A percentile compares a stretch with the other conserved stretches of the same genome.
These are phyloP conservation scores for Cladosporium austrohemisphaericum DNA, from an alignment of 2,329 filamentous ascomycete species.

Conservation along the genomic window DNA sequence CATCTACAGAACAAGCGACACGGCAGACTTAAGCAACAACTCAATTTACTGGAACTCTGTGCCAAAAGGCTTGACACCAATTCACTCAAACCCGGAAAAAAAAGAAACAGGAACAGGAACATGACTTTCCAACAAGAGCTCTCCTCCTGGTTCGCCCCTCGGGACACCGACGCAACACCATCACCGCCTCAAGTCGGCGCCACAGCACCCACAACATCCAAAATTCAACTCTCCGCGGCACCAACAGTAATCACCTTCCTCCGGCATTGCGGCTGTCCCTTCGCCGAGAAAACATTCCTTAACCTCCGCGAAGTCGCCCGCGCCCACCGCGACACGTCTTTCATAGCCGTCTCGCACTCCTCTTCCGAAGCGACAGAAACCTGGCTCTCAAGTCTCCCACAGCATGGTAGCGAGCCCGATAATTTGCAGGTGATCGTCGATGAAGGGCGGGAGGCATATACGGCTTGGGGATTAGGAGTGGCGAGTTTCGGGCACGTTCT, in stretches of 20 bases:
- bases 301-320: slow-evolving; percentile 51
- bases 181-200: slow-evolving; percentile 46
- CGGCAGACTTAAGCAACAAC: not conserved
- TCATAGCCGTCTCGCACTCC: slow-evolving; percentile 62
- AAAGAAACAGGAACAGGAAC: not conserved
- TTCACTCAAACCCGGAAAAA: not conserved
- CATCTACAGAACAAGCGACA: not conserved
- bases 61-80: too few relatives aligned
- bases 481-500: slow-evolving; percentile 61
- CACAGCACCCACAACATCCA: slow-evolving; percentile 53
- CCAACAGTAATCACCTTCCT: slow-evolving; percentile 65
- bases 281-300: slow-evolving; percentile 51
- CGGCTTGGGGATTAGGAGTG: slow-evolving; percentile 62
- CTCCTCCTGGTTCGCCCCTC: slow-evolving; percentile 40
- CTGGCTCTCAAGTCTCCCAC: slow-evolving; percentile 48
- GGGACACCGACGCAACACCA: slow-evolving; percentile 26
- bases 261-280: slow-evolving; percentile 70
- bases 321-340: slow-evolving; percentile 49
- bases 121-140: slow-evolving; percentile 42
- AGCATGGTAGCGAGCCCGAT: slow-evolving; percentile 52
- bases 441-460: slow-evolving; percentile 57
- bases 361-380: slow-evolving; percentile 50
- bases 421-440: slow-evolving; percentile 60
- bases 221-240: slow-evolving; percentile 51
- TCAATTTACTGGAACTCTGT: too few relatives aligned